These are phyloP conservation scores for Yarrowia sp. DNA, from an alignment of 805 yeast genomes.

Conservation along the genomic window DNA sequence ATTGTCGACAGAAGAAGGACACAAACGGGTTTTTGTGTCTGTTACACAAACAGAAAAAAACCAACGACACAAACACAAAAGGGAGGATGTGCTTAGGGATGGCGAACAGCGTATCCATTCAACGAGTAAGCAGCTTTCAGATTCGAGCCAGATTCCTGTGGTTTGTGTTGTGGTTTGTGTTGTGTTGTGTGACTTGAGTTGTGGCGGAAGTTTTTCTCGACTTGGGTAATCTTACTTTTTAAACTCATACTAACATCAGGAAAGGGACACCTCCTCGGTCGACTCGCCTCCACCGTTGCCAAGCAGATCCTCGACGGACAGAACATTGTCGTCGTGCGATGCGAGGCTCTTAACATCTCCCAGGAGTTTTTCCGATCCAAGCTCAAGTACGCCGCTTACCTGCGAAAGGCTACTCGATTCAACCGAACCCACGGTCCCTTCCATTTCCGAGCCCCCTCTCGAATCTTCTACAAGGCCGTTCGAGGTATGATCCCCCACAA, in stretches of 20 bases:
- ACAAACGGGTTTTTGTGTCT: too few relatives aligned
- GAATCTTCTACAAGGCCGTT: constrained; percentile 99
- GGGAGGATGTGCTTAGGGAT: too few relatives aligned
- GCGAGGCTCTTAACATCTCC: constrained; percentile 95
- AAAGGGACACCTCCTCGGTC: constrained; percentile 99
- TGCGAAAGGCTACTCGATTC: constrained; percentile 98
- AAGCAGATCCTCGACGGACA: constrained; percentile 98
- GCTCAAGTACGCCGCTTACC: constrained; percentile 99
- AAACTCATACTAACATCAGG: constrained; percentile 37
- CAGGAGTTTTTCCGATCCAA: constrained; percentile 99
- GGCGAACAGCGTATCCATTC: too few relatives aligned
- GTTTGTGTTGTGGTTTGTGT: too few relatives aligned
- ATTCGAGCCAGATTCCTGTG: too few relatives aligned
- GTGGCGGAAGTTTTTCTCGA: too few relatives aligned
- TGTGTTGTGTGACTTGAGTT: too few relatives aligned
- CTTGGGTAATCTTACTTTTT: too few relatives aligned
- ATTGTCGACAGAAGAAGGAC: too few relatives aligned
- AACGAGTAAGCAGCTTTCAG: too few relatives aligned
- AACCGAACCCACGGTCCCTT: constrained; percentile 99
- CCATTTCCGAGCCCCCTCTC: constrained; percentile 99
- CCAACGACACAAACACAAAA: too few relatives aligned
- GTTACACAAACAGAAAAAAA: too few relatives aligned
- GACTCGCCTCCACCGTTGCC: constrained; percentile 98
- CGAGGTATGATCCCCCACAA: constrained; percentile 99
- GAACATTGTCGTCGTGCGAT: constrained; percentile 95